Conservation (phyloP, 192 early-diverging fungal species). For the Dissophora ornata region DNA sequence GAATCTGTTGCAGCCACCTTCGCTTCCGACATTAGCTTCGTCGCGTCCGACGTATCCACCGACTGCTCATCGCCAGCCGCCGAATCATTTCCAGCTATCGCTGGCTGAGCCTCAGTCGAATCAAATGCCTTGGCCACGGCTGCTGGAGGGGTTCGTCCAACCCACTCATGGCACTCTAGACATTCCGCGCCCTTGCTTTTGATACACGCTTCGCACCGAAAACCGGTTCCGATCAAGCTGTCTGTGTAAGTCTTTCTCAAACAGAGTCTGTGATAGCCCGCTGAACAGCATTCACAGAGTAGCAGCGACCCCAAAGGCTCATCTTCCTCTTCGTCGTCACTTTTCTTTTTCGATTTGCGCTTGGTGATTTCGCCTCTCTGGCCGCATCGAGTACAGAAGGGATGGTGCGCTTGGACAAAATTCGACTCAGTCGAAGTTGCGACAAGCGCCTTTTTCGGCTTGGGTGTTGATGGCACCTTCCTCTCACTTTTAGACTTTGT, state of each 20-base stretch:
- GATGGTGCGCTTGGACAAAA: constrained; percentile 50
- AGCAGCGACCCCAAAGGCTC: constrained; percentile 43
- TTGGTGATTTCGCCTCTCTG: constrained; percentile 46
- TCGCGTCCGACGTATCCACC: not conserved
- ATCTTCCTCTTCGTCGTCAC: constrained; percentile 51
- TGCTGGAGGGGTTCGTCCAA: constrained; percentile 12
- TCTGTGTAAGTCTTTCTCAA: constrained; percentile 35
- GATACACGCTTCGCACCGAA: constrained; percentile 51
- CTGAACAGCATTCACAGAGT: constrained; percentile 55
- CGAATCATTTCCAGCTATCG: not conserved
- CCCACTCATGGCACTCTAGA: constrained; percentile 43
- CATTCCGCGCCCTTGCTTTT: constrained; percentile 48
- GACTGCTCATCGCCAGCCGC: not conserved
- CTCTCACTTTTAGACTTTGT: constrained; percentile 25
- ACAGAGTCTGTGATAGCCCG: constrained; percentile 42
- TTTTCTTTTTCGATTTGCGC: constrained; percentile 50
- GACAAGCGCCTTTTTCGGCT: constrained; percentile 31
- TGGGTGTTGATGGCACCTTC: constrained; percentile 25
- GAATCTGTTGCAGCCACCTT: not conserved
- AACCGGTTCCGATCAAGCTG: constrained; percentile 34
- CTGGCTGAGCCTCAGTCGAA: not conserved
- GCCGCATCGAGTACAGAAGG: constrained; percentile 47
- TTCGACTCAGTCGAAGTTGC: constrained; percentile 39
- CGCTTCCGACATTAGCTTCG: not conserved
- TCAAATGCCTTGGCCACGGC: not conserved